These are phyloP conservation scores for Fusarium pininemorale DNA, from an alignment of 2,329 filamentous ascomycete species.

Conservation along the genomic window DNA sequence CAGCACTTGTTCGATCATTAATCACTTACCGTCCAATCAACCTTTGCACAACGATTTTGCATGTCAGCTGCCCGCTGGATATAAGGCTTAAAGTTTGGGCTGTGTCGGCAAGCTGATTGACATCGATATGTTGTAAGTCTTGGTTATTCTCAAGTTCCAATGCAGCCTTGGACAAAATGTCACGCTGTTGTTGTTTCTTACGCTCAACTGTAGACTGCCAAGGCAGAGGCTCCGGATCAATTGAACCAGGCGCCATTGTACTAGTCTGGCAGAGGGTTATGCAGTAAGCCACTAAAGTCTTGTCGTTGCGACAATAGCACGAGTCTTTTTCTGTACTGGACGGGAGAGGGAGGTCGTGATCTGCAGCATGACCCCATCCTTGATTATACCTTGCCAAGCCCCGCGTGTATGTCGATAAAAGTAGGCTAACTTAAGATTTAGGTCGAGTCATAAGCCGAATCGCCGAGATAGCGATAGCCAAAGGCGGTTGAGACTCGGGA, in stretches of 20 bases:
- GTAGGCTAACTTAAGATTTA: neutral
- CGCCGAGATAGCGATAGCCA: neutral
- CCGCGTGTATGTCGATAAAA: neutral
- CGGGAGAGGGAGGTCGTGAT: neutral
- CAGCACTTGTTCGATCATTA: accelerated
- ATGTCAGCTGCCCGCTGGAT: neutral
- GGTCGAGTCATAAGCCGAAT: neutral
- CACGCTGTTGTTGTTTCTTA: neutral
- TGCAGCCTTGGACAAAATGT: neutral
- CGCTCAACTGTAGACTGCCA: neutral
- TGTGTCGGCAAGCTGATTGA: neutral
- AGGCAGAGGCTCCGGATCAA: neutral
- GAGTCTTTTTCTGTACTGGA: neutral
- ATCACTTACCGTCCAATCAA: neutral
- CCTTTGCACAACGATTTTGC: neutral
- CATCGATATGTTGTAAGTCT: neutral
- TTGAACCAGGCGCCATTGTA: neutral
- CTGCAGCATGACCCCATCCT: neutral
- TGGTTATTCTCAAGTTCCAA: neutral
- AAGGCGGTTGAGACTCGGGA: neutral
- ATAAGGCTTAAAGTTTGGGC: neutral
- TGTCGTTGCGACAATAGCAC: neutral
- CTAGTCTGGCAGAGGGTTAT: neutral
- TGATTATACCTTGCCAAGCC: neutral
- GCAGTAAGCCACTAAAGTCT: neutral